Base-by-base conservation (phyloP, 495 filamentous ascomycete species). In the Penicillium fimorum region DNA sequence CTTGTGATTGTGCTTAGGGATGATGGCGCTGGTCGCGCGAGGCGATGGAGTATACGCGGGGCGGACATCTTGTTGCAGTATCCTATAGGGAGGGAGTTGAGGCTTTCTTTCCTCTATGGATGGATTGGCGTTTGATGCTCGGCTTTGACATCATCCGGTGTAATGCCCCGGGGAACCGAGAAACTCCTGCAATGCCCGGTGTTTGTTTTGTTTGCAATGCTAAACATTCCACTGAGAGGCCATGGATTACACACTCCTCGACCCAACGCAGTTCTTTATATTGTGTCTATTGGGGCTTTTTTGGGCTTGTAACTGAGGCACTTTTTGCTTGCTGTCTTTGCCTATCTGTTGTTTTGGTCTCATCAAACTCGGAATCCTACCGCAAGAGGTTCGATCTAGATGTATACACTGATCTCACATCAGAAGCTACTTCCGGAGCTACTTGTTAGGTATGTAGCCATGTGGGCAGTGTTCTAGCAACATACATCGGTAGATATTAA, bases 71-170 rank as follows among this genome's bases (percentile, higher is more conserved):
- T 73, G 62, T 5, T 47, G 3, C 37, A 33, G 29, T 55, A 18
- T 37, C 46, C 30, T 47, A 38, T 38, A 27, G 42, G 17, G 15
- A 27, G 44, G 22, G 13, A 55, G 43, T 58, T 46, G 30, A 18
- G 42, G 38, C 24, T 25, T 37, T 32, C 41, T 9, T 42, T 42
- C 15, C 58, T 44, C 54, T 47, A 50, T 53, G 33, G 30, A 30
- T 42, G 46, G 11, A 52, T 64, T 58, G 59, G 52, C 45, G 53
- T 56, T 48, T 41, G 35, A 47, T 40, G 53, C 53, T 56, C 44
- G 55, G 67, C 66, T 62, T 73, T 77, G 72, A 77, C 72, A 74
- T 77, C 72, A 74, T 75, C 63, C 65, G 63, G 57, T 56, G 66
- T 67, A 59, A 62, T 54, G 22, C 27, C 63, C 29, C 43, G 52